Base-by-base conservation (phyloP, 2,329 filamentous ascomycete genomes). In the Aspergillus sp. region DNA sequence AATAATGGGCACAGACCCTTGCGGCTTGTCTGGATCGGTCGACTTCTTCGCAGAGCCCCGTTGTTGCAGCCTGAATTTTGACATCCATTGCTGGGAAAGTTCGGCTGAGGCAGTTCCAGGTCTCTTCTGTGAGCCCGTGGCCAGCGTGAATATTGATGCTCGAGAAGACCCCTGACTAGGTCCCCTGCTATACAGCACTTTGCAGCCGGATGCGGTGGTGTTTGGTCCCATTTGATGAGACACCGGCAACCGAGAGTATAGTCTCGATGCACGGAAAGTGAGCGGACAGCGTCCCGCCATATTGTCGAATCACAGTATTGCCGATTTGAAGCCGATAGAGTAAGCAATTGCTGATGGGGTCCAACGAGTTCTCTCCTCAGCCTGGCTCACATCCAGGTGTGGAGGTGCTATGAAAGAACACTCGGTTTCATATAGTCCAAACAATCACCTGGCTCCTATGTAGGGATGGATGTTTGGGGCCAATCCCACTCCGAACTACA, bases 21-120 rank as follows among this genome's bases (percentile, higher is more conserved):
- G 51, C 4, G 62, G 21, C n/a, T 64, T 56, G 12, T 56, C 57
- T 11, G 57, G 59, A 8, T 65, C 64, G 5, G 61, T 58, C 2
- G 68, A 58, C 7, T 63, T 60, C 49, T 70, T 64, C 12, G 67
- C 56, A 19, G 60, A 58, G 64, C 66, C 68, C 57, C 68, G 64
- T 52, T 58, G 66, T 37, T 63, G 65, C 25, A 64, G 62, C 11
- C 40, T 41, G 17, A 55, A 53, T 19, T 11, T 37, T 33, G 41
- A 46, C 11, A 19, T 25, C 46, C 52, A 58, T 35, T 39, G 52
- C 39, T 37, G 52, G 15, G 47, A 37, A 12, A 52, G 43, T 37
- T 25, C 39, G 41, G 46, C 21, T 14, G 19, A 23, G 25, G 19
- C 9, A 4, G 41, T 49, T 12, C 47, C 21, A 8, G 37, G 23